Conservation (phyloP, 352 stramenopile species). For the Achlya hypogyna region DNA sequence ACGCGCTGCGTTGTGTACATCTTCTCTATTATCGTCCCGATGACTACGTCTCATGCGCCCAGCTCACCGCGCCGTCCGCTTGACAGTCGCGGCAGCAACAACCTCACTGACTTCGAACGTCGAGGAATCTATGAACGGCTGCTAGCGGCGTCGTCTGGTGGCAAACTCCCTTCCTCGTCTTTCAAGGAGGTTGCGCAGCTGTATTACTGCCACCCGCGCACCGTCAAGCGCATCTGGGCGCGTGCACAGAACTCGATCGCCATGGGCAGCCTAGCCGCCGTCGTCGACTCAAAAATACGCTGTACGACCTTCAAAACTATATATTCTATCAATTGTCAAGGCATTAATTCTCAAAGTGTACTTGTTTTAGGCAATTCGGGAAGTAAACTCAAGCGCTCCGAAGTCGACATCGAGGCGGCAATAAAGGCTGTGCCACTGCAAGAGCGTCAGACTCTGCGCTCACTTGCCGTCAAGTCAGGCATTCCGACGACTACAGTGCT, state of each 20-base stretch:
- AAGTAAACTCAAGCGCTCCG: not conserved
- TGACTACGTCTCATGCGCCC: not conserved
- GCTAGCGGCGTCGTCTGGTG: not conserved
- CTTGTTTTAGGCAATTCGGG: slow-evolving; percentile 2
- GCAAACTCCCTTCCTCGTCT: not conserved
- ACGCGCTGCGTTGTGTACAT: not conserved
- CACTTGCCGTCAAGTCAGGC: not conserved
- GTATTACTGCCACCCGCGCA: not conserved
- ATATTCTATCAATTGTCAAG: not conserved
- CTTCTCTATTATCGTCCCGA: too few species aligned
- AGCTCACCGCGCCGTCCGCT: not conserved
- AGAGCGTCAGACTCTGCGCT: not conserved
- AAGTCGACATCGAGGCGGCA: not conserved
- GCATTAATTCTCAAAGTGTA: not conserved
- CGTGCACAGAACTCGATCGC: not conserved
- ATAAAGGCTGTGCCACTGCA: not conserved
- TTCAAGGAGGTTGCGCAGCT: not conserved
- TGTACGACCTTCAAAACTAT: not conserved
- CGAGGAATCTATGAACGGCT: not conserved
- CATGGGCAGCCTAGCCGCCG: not conserved
- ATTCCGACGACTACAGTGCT: not conserved
- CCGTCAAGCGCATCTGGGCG: not conserved
- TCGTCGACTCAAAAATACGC: not conserved
- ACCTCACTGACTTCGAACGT: not conserved
- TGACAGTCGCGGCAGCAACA: not conserved